These are phyloP conservation scores for Calonectria pteridis DNA, from an alignment of 2,329 filamentous ascomycete genomes.

Conservation along the genomic window DNA sequence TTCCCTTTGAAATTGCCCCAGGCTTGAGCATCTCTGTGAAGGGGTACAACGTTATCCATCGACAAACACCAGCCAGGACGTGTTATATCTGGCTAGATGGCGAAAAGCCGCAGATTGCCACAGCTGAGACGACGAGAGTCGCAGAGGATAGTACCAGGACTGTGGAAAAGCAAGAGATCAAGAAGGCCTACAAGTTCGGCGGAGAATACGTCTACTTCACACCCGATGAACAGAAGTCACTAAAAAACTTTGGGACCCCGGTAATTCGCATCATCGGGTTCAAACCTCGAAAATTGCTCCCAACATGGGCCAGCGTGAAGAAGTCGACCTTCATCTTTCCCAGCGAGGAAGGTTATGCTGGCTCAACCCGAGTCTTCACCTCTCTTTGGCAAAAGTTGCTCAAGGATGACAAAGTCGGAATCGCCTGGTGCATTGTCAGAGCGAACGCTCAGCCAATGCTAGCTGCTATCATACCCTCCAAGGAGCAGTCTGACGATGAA, in stretches of 20 bases:
- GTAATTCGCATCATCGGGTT: constrained; percentile 93
- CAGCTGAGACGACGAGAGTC: constrained; percentile 78
- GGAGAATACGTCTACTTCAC: constrained; percentile 90
- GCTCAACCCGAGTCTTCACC: constrained; percentile 92
- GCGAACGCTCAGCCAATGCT: constrained; percentile 83
- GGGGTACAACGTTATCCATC: constrained; percentile 90
- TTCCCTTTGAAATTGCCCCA: constrained; percentile 90
- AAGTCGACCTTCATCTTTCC: constrained; percentile 95
- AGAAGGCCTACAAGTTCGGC: constrained; percentile 96
- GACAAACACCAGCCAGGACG: constrained; percentile 82
- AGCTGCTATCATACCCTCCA: constrained; percentile 84
- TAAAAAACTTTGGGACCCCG: constrained; percentile 85
- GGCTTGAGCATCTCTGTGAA: constrained; percentile 90
- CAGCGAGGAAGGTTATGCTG: constrained; percentile 88
- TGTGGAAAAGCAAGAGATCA: constrained; percentile 84
- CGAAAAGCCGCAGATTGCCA: constrained; percentile 85
- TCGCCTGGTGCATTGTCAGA: constrained; percentile 92
- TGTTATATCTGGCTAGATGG: constrained; percentile 91
- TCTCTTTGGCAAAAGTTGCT: constrained; percentile 90
- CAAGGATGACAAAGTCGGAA: constrained; percentile 81
- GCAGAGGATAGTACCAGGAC: constrained; percentile 82
- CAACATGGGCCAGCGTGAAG: constrained; percentile 86
- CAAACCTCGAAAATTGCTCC: constrained; percentile 81
- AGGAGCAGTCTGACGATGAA: constrained; percentile 72
- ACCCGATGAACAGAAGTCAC: constrained; percentile 81